A percentile compares a stretch with the other conserved stretches of the same genome.
Evolutionary conservation across 2,329 filamentous ascomycete genomes (phyloP).

Genomic region (Penicillium decumbens): DNA sequence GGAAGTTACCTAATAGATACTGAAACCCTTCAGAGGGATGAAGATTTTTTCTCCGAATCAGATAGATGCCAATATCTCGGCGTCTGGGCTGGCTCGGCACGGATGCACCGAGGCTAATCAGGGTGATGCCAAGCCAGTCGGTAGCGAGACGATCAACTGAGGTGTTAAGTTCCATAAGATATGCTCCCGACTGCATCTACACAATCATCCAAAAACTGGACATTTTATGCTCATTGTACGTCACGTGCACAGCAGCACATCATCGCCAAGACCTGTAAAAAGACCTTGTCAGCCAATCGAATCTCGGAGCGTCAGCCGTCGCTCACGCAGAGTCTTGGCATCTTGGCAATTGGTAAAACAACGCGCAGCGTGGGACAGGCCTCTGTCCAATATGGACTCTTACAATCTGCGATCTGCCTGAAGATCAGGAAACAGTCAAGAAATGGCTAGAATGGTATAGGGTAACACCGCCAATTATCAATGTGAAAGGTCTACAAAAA

Average conservation of each 20-base stretch:
- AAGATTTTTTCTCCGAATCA: conserved; percentile 2
- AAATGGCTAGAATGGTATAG: background rate
- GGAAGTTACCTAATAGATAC: conserved; percentile 18
- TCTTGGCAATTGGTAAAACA: conserved; percentile 24
- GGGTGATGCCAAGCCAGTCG: background rate
- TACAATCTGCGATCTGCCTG: background rate
- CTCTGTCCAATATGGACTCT: conserved; percentile 2
- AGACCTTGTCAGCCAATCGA: conserved; percentile 13
- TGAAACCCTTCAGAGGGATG: background rate
- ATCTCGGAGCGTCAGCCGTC: background rate
- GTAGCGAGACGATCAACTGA: conserved; percentile 7
- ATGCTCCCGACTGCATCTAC: background rate
- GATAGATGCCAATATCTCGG: conserved; percentile 14
- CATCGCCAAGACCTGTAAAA: background rate
- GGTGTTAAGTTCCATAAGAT: background rate
- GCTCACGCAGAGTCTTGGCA: conserved; percentile 16
- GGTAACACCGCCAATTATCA: background rate
- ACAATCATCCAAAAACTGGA: background rate
- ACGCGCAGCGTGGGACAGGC: conserved; percentile 11
- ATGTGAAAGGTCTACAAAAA: background rate
- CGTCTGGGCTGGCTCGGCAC: conserved; percentile 11
- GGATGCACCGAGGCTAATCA: background rate
- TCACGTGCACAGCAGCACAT: background rate
- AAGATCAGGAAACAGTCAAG: background rate
- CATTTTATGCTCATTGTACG: background rate